Base-by-base conservation (phyloP, 2,329 filamentous ascomycete genomes). In the Tolypocladium ophioglossoides region DNA sequence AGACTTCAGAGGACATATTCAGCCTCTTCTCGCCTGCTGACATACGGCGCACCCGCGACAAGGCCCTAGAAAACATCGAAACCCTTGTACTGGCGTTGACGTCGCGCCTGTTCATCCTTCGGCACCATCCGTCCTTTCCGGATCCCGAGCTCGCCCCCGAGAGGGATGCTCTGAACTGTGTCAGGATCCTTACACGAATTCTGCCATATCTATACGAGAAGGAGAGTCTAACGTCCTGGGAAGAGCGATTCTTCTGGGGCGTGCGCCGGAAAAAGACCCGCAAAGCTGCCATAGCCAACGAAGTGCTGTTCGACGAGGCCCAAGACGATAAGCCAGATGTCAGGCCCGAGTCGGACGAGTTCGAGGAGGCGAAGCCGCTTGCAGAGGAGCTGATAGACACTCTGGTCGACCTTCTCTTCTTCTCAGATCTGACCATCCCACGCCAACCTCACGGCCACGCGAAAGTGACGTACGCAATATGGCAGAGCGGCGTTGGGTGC, bases 401-500 rank as follows among this genome's bases (percentile, higher is more conserved):
- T 0, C 76, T 97, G 52, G 74, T 94, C 56, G 91, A 96, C 65
- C 74, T 97, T 52, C 78, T 97, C 44, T 99, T 99, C 79, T 96
- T 89, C 68, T 85, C 87, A 10, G 89, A 91, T 54, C 87, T 99
- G 64, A 96, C 92, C 0, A 79, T 96, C 18, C 89, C 92, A 11
- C 82, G 78, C 55, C 80, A 87, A 44, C 78, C 83, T 16, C 78
- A 84, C 54, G 82, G 83, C 53, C 90, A 87, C 65, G 80, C 81
- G 58, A 95, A 94, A 68, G 87, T 96, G 54, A 87, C 86, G 9
- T 96, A 94, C 71, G 87, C 90, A 53, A 97, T 99, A 67, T 99
- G 94, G 94, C 91, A 96, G 73, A 97, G 89, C 66, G 94, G 94
- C 50, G 92, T 99, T 34, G 94, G 94, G 16, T 97, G 92, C 75